Evolutionary conservation across 495 filamentous ascomycete genomes (phyloP), one percentile per base, ranked within the genome.

Genomic region (Schizothecium vesticola): DNA sequence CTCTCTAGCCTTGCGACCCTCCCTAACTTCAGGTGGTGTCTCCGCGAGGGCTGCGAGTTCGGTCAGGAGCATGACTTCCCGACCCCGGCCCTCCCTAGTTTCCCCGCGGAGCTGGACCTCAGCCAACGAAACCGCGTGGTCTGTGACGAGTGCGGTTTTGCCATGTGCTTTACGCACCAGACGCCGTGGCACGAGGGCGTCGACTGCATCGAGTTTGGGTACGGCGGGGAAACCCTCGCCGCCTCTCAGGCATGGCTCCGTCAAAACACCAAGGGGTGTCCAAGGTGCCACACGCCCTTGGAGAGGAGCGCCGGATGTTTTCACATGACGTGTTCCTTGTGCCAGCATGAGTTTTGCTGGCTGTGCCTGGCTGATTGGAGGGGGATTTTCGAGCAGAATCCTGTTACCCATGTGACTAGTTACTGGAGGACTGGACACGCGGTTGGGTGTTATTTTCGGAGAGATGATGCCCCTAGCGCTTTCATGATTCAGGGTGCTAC

Each of bases 21-120:
- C 19, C 76, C 78, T 8, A 71, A 75, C 67, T 82, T 83, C 74
- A 67, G 73, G 0, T 80, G 79, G 77, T 82, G 81, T 61, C 67
- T 77, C 24, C 64, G 64, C 19, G 63, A 71, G 12, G 67, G 69
- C 33, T 83, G 80, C 70, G 56, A 69, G 8, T 77, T 73, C 7
- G 80, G 80, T n/a, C 78, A 83, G 67, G 70, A 79, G 56, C 74
- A 80, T 65, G 61, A 65, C 24, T 56, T 69, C 60, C 25, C 62
- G 29, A 64, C 64, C 21, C 69, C 65, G 12, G 33, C 33, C 33
- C 33, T 43, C 4, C 33, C 33, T 4, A 43, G 33, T 13, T 43
- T 13, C 33, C 33, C 33, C 13, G 3, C 5, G 13, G 33, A 43
- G 33, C 13, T 71, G 31, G 66, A 72, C 9, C 16, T n/a, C 19